Conservation (phyloP, 108 stramenopile species). For the Tribonema minus region DNA sequence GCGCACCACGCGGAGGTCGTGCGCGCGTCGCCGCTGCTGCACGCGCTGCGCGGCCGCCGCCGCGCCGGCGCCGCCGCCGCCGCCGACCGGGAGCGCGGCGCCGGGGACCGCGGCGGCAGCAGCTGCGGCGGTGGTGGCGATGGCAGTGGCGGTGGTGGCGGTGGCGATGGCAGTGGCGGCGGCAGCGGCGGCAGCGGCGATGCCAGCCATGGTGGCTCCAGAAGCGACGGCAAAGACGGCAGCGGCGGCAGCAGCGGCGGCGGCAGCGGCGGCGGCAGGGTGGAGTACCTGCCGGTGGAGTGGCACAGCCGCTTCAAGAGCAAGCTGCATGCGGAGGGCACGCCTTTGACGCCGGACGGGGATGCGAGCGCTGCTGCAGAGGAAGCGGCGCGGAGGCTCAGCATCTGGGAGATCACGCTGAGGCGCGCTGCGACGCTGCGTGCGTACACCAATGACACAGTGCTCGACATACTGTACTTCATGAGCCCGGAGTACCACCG, state of each 20-base stretch:
- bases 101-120: background rate
- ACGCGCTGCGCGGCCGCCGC: background rate
- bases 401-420: conserved; percentile 42
- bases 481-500: conserved; percentile 44
- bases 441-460: conserved; percentile 31
- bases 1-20: conserved; percentile 23
- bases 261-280: conserved; percentile 5
- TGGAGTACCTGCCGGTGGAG: conserved; percentile 39
- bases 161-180: background rate
- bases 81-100: background rate
- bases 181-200: background rate
- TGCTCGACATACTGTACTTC: conserved; percentile 41
- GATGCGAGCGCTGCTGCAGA: background rate
- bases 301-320: conserved; percentile 37
- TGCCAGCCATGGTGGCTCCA: too few species aligned
- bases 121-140: background rate
- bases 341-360: background rate
- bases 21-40: background rate
- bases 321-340: conserved; percentile 8
- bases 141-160: background rate
- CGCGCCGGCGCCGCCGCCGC: background rate
- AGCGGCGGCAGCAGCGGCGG: too few species aligned
- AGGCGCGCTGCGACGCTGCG: conserved; percentile 19
- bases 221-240: background rate
- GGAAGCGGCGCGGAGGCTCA: background rate